These are phyloP conservation scores for Parmelia sp. DNA, from an alignment of 495 filamentous ascomycete species.

Conservation along the genomic window DNA sequence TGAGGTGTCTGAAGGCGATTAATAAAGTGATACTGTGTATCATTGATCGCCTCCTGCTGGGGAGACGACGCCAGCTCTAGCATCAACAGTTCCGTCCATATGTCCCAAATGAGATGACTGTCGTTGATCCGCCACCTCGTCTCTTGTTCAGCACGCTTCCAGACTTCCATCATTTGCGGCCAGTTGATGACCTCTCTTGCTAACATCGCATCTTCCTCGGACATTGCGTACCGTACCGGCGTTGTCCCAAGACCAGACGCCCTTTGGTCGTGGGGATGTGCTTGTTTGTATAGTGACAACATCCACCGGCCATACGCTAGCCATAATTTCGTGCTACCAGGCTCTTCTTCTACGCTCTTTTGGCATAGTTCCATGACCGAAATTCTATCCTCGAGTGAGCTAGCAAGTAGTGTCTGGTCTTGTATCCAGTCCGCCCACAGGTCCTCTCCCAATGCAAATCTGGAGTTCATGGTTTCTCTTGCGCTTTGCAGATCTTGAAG, in stretches of 20 bases:
- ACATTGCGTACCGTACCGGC: conserved; percentile 51
- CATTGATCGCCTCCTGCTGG: conserved; percentile 52
- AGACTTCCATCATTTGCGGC: conserved; percentile 68
- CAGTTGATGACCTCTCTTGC: conserved; percentile 75
- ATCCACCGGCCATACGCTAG: conserved; percentile 82
- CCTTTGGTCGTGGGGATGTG: conserved; percentile 39
- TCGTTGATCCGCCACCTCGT: conserved; percentile 78
- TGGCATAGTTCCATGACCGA: conserved; percentile 78
- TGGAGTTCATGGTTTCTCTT: conserved; percentile 57
- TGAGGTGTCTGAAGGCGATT: conserved; percentile 74
- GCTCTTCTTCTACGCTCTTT: conserved; percentile 74
- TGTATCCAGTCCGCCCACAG: conserved; percentile 60
- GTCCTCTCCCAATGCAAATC: conserved; percentile 61
- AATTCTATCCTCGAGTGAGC: conserved; percentile 56
- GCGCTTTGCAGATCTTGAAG: conserved; percentile 57
- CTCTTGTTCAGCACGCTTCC: conserved; percentile 68
- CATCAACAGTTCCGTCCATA: conserved; percentile 55
- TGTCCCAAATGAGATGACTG: conserved; percentile 85
- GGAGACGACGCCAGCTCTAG: conserved; percentile 56
- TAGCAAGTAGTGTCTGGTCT: conserved; percentile 56
- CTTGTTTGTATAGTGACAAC: conserved; percentile 59
- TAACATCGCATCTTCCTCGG: conserved; percentile 66
- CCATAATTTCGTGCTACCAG: conserved; percentile 81
- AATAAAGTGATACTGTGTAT: conserved; percentile 63
- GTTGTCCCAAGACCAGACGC: conserved; percentile 32